A percentile compares a stretch with the other conserved stretches of the same genome.
Evolutionary conservation across 129 eudicot genomes (phyloP).

Genomic region (Scalesia atractyloides): DNA sequence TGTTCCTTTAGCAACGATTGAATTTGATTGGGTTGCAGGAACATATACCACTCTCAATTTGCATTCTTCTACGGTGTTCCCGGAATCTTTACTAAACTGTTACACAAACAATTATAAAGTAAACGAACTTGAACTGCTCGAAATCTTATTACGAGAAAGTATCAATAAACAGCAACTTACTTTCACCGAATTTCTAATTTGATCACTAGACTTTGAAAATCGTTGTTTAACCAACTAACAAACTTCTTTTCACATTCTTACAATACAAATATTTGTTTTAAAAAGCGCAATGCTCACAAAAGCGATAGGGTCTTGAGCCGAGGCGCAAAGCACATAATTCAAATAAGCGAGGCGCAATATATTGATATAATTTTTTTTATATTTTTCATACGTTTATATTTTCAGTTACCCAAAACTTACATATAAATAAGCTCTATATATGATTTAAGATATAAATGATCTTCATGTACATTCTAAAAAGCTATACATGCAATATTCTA

Average conservation of each 20-base stretch:
- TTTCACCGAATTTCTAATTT: slow-evolving; percentile 5
- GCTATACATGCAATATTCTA: no score
- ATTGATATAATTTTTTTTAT: no score
- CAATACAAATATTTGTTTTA: no score
- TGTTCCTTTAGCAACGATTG: slow-evolving; percentile 62
- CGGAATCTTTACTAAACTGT: slow-evolving; percentile 78
- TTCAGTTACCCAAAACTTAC: no score
- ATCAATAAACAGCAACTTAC: not conserved
- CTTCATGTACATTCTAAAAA: no score
- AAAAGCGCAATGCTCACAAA: no score
- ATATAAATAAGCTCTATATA: no score
- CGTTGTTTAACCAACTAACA: not conserved
- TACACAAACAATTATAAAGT: slow-evolving; percentile 17
- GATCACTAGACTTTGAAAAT: not conserved
- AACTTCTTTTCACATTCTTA: not conserved
- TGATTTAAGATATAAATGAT: no score
- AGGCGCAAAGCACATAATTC: no score
- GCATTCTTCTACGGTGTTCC: slow-evolving; percentile 75
- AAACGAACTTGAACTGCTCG: slow-evolving; percentile 6
- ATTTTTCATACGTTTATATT: no score
- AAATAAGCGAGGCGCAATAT: no score
- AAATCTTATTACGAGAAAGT: not conserved
- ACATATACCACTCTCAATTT: slow-evolving; percentile 76
- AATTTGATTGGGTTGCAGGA: slow-evolving; percentile 57
- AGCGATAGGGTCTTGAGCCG: no score